Conservation (phyloP, 2,329 filamentous ascomycete species). For the Penicillium sp. region DNA sequence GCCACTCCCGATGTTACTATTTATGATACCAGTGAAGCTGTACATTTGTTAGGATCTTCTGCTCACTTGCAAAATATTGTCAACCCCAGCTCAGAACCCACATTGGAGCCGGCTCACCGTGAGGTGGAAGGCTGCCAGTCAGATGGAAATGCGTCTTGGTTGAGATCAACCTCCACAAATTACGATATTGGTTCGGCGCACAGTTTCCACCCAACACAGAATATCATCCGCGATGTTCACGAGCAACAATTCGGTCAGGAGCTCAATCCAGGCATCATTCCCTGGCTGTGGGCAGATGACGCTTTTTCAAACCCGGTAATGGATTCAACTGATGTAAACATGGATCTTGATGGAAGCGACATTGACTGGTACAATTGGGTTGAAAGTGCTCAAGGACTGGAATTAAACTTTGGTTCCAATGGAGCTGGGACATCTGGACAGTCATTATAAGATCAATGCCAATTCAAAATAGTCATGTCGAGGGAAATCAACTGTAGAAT, state of each 20-base stretch:
- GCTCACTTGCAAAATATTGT: neutral
- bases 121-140: neutral
- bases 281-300: slow-evolving; percentile 21
- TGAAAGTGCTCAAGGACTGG: slow-evolving; percentile 34
- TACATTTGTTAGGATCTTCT: neutral
- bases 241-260: neutral
- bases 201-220: neutral
- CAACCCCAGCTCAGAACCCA: neutral
- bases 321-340: slow-evolving; percentile 9
- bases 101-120: no score
- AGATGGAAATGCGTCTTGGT: neutral
- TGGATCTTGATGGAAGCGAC: slow-evolving; percentile 35
- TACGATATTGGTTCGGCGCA: neutral
- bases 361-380: slow-evolving; percentile 43
- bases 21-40: neutral
- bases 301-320: neutral
- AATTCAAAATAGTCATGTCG: neutral
- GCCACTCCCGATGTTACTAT: neutral
- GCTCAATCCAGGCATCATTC: neutral
- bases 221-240: neutral
- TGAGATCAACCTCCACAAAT: neutral
- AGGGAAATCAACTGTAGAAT: no score
- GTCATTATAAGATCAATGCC: neutral
- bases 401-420: slow-evolving; percentile 1
- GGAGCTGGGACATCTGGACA: neutral